Conservation (phyloP, 2,329 filamentous ascomycete species). For the Fusarium secorum region DNA sequence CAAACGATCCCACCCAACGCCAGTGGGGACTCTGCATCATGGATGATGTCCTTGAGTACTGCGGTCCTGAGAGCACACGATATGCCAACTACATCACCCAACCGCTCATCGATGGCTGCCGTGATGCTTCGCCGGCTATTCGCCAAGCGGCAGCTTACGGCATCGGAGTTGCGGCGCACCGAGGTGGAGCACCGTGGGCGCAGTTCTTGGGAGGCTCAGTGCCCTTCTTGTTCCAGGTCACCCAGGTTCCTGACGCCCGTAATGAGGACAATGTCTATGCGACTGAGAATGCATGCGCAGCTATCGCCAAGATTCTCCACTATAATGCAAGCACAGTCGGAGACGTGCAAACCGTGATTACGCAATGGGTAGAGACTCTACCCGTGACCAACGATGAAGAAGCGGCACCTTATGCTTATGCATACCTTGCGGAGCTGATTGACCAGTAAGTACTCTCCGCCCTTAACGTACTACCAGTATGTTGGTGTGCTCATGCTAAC, state of each 20-base stretch:
- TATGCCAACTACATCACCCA: constrained; percentile 88
- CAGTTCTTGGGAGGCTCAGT: constrained; percentile 84
- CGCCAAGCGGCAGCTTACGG: constrained; percentile 96
- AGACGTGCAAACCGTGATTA: constrained; percentile 77
- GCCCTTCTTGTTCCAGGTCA: constrained; percentile 84
- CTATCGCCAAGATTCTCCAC: constrained; percentile 95
- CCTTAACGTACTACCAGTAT: not conserved
- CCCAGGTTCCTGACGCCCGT: constrained; percentile 80
- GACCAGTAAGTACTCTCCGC: constrained; percentile 76
- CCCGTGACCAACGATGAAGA: constrained; percentile 96
- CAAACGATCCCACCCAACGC: constrained; percentile 84
- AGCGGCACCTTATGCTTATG: constrained; percentile 94
- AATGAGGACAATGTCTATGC: constrained; percentile 95
- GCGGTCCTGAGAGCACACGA: constrained; percentile 84
- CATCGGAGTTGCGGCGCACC: constrained; percentile 93
- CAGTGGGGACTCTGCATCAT: constrained; percentile 99
- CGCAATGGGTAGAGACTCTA: constrained; percentile 89
- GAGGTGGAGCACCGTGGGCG: constrained; percentile 86
- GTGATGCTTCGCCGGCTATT: constrained; percentile 86
- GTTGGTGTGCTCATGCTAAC: constrained; percentile 38
- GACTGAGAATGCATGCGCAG: constrained; percentile 95
- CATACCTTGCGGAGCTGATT: constrained; percentile 89
- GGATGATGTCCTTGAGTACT: constrained; percentile 98
- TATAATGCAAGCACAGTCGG: constrained; percentile 81
- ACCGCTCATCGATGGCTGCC: constrained; percentile 85